Evolutionary conservation across 805 yeast genomes (phyloP), one percentile per base, ranked within the genome.

Genomic region (Candida manassasensis): DNA sequence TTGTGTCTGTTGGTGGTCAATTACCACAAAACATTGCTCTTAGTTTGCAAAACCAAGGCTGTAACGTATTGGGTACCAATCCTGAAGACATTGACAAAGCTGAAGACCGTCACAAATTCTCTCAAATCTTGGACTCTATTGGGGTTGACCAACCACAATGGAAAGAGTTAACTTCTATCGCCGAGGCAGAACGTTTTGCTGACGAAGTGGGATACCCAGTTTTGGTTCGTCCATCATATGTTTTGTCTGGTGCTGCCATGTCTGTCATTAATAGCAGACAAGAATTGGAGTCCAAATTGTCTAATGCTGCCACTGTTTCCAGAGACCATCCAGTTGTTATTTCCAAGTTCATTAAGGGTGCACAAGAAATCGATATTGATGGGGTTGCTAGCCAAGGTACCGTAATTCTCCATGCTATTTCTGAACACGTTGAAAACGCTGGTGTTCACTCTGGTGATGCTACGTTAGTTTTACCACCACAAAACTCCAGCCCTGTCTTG

Each of bases 371-470:
- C 51, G 98, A 90, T 63, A 84, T 90, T 50, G 98, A 90, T 68
- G 97, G 88, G 41, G 98, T 90, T 55, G 97, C 97, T 29, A 67
- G 77, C 50, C 73, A 88, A 38, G 98, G 98, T 52, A 64, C 79
- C 52, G 86, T 90, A 37, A 67, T 90, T 34, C 94, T 90, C 39
- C 98, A 90, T 62, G 97, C 96, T 40, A 84, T 90, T 40, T 85
- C 96, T 45, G 98, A 93, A 65, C 98, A 90, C 61, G 95, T 89
- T 54, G 98, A 90, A 68, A 88, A 89, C 54, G 98, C 98, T 7
- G 98, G 98, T 73, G 84, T 93, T 40, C 98, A 90, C 69, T 89
- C 97, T 34, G 98, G 98, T 63, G 98, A 90, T 66, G 98, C 98
- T 36, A 88, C 97, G 19, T 77, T 90, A 54, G 80, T 90, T 34